Evolutionary conservation across 169 alveolate species (phyloP).

Genomic region (Plasmodium gonderi): DNA sequence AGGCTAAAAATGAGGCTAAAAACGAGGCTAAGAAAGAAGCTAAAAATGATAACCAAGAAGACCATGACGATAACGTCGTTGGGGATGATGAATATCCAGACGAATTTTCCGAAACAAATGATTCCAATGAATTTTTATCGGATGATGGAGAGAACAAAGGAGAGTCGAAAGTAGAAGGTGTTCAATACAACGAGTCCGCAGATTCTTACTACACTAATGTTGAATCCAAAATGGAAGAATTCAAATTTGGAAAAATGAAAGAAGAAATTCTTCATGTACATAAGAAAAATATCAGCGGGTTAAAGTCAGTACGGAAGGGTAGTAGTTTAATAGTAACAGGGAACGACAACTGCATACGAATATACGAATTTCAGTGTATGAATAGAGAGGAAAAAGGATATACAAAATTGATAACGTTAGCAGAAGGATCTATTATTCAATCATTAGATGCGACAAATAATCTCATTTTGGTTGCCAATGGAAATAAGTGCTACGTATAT

Average conservation of each 20-base stretch:
- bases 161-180: background rate
- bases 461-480: slow-evolving; percentile 26
- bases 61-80: slow-evolving; percentile 28
- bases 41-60: background rate
- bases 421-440: slow-evolving; percentile 48
- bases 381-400: slow-evolving; percentile 23
- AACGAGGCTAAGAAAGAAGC: background rate
- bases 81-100: slow-evolving; percentile 63
- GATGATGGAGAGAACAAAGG: background rate
- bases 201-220: background rate
- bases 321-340: slow-evolving; percentile 38
- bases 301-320: slow-evolving; percentile 20
- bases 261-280: slow-evolving; percentile 41
- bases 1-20: no score
- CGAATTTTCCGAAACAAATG: slow-evolving; percentile 42
- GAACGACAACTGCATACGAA: slow-evolving; percentile 35
- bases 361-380: slow-evolving; percentile 56
- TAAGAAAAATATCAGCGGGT: slow-evolving; percentile 32
- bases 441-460: slow-evolving; percentile 26
- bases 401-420: slow-evolving; percentile 26
- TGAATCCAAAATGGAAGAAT: background rate
- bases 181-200: no score
- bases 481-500: slow-evolving; percentile 49
- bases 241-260: background rate
- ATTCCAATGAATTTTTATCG: slow-evolving; percentile 9